A percentile compares a stretch with the other conserved stretches of the same genome.
Conservation (phyloP, 2,329 filamentous ascomycete species). For the Bimuria novae-zelandiae region DNA sequence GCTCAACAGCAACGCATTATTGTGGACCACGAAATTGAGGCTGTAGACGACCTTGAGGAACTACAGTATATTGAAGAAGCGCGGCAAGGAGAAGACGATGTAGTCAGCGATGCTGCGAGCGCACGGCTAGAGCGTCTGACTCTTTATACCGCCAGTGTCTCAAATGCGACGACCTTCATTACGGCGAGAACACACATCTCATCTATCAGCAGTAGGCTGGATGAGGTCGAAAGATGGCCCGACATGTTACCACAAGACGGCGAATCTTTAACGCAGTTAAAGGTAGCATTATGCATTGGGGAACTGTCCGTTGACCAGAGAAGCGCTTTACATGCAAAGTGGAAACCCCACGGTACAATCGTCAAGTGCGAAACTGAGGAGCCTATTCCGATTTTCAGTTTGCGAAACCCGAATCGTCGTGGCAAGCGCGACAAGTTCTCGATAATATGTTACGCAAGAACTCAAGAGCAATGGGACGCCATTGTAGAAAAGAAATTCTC, state of each 20-base stretch:
- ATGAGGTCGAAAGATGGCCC: background rate
- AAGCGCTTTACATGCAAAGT: background rate
- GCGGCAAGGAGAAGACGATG: background rate
- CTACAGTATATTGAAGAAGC: background rate
- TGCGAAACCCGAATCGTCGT: too few relatives aligned
- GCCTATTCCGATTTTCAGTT: too few relatives aligned
- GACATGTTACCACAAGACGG: too few relatives aligned
- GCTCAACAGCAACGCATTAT: background rate
- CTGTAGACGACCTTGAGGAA: background rate
- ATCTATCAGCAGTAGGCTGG: background rate
- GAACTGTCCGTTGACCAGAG: background rate
- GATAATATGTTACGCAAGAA: too few relatives aligned
- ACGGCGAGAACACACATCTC: background rate
- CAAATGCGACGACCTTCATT: background rate
- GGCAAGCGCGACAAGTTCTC: too few relatives aligned
- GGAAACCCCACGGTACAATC: too few relatives aligned
- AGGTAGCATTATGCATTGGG: too few relatives aligned
- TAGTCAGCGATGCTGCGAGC: background rate
- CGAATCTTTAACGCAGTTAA: too few relatives aligned
- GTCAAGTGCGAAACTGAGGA: too few relatives aligned
- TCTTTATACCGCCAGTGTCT: background rate
- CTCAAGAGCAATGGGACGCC: too few relatives aligned
- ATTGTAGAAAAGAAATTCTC: background rate
- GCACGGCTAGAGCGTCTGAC: background rate
- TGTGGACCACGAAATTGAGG: background rate